A percentile compares a stretch with the other conserved stretches of the same genome.
These are phyloP conservation scores for Turnera subulata DNA, from an alignment of 345 rosid species.

Conservation along the genomic window DNA sequence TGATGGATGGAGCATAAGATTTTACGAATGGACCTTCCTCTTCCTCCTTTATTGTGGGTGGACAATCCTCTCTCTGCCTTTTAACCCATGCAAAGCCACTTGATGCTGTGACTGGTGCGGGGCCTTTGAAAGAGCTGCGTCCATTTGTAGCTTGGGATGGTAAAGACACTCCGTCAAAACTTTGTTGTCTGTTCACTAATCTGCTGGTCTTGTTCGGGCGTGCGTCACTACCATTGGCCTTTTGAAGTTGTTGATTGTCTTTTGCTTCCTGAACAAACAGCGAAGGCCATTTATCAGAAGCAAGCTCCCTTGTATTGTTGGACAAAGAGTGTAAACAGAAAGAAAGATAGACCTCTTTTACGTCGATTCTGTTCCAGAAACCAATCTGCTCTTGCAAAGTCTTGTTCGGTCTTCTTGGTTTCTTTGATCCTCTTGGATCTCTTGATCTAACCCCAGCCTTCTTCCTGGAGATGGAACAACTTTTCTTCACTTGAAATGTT, in stretches of 20 bases:
- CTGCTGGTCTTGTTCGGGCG: slow-evolving; percentile 16
- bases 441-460: slow-evolving; percentile 36
- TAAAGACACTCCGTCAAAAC: slow-evolving; percentile 32
- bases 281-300: not conserved
- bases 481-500: not conserved
- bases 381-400: slow-evolving; percentile 31
- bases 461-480: slow-evolving; percentile 38
- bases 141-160: slow-evolving; percentile 20
- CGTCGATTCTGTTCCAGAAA: slow-evolving; percentile 18
- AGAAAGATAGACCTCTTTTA: slow-evolving; percentile 37
- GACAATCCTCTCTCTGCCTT: slow-evolving; percentile 41
- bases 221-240: slow-evolving; percentile 7
- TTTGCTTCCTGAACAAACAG: slow-evolving; percentile 33
- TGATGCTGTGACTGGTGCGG: slow-evolving; percentile 25
- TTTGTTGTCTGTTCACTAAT: slow-evolving; percentile 16
- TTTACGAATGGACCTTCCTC: slow-evolving; percentile 45
- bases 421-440: slow-evolving; percentile 43
- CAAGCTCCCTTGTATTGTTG: not conserved
- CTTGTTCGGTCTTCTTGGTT: slow-evolving; percentile 37
- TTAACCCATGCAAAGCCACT: slow-evolving; percentile 38
- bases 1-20: slow-evolving; percentile 38
- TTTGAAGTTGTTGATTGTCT: slow-evolving; percentile 21
- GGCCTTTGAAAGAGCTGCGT: slow-evolving; percentile 13
- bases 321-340: not conserved
- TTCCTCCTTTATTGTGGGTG: slow-evolving; percentile 38